These are phyloP conservation scores for Petunia secreta DNA, from an alignment of 257 asterid species.

Conservation along the genomic window DNA sequence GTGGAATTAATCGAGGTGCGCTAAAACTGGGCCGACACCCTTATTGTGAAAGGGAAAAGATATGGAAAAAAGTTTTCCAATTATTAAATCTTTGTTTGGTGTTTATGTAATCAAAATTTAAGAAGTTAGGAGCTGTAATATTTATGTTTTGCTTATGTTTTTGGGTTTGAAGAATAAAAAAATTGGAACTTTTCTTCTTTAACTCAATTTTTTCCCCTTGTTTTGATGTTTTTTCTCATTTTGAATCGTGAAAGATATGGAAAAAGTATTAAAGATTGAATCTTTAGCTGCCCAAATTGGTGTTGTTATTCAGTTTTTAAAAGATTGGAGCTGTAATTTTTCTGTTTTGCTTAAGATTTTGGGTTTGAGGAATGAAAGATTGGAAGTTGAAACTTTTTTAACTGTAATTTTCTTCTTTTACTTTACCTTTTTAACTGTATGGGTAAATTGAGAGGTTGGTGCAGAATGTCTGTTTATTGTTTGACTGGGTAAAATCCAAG, in stretches of 20 bases:
- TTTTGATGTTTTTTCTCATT: background rate
- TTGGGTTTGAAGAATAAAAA: background rate
- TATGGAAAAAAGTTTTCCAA: too few relatives aligned
- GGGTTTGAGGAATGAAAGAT: background rate
- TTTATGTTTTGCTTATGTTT: background rate
- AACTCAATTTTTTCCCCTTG: background rate
- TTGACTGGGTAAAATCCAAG: slow-evolving; percentile 33
- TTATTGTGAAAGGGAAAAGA: too few relatives aligned
- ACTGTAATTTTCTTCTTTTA: background rate
- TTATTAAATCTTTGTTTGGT: too few relatives aligned
- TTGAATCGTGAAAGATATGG: background rate
- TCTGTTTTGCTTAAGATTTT: slow-evolving; percentile 4
- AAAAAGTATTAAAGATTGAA: background rate
- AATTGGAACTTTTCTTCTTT: too few relatives aligned
- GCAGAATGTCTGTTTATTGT: slow-evolving; percentile 26
- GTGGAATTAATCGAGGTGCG: too few relatives aligned
- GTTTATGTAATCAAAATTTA: too few relatives aligned
- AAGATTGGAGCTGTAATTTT: background rate
- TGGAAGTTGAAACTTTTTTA: background rate
- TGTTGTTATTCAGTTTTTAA: background rate
- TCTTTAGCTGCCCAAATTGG: background rate
- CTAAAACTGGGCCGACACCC: too few relatives aligned
- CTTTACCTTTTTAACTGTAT: background rate
- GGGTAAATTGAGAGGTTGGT: slow-evolving; percentile 16
- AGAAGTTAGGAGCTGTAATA: background rate